phyloP scores from a whole-genome alignment of 805 yeast genomes.

The Saccharomyces mikatae region DNA sequence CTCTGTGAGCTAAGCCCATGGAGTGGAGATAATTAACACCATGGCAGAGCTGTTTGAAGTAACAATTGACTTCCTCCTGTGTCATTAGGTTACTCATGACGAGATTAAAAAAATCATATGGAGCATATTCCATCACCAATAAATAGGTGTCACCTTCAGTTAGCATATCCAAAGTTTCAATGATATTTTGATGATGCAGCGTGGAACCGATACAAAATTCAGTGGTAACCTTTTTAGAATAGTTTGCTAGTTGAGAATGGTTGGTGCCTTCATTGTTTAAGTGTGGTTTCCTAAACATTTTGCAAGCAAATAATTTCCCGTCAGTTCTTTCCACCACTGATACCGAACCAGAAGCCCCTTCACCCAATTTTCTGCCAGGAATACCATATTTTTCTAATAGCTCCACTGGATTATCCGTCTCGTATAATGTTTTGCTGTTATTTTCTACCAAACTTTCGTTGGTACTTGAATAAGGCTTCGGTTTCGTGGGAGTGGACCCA shows the following conservation, averaged over 20 bases:
- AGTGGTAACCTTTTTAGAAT: conserved; percentile 67
- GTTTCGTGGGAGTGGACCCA: conserved; percentile 1
- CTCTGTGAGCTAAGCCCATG: conserved; percentile 87
- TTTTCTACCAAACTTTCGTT: neutral
- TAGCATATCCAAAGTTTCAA: conserved; percentile 73
- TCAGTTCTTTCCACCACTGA: conserved; percentile 59
- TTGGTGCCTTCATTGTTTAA: conserved; percentile 18
- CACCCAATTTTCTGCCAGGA: conserved; percentile 68
- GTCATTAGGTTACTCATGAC: conserved; percentile 85
- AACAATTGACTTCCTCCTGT: conserved; percentile 63
- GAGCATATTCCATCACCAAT: conserved; percentile 90
- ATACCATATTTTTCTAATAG: conserved; percentile 61
- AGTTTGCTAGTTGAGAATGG: conserved; percentile 55
- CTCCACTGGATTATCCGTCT: conserved; percentile 34
- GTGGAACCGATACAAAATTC: conserved; percentile 80
- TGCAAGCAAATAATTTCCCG: conserved; percentile 69
- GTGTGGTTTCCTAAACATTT: conserved; percentile 40
- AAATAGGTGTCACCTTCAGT: conserved; percentile 52
- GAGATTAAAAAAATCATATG: conserved; percentile 82
- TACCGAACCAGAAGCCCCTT: conserved; percentile 96
- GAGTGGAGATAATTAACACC: conserved; percentile 73
- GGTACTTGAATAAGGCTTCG: neutral
- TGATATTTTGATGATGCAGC: conserved; percentile 68
- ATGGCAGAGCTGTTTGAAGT: conserved; percentile 67
- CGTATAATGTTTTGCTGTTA: conserved; percentile 30